These are phyloP conservation scores for Nannochloropsis gaditana DNA, from an alignment of 108 stramenopile species.

Conservation along the genomic window DNA sequence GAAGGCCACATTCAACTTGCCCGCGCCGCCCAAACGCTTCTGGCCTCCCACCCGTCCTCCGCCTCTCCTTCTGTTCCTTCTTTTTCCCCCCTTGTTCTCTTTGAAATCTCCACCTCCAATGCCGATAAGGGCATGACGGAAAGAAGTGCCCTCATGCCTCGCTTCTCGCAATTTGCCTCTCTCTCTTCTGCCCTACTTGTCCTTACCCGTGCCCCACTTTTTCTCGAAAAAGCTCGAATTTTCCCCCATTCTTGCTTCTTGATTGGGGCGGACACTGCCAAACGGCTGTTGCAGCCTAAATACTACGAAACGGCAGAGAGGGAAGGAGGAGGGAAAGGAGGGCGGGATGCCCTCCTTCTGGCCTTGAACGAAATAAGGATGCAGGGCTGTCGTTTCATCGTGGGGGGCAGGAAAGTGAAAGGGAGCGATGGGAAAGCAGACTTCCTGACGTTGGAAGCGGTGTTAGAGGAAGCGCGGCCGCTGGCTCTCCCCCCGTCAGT, in stretches of 20 bases:
- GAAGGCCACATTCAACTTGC: constrained; percentile 18
- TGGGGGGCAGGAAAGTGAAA: constrained; percentile 13
- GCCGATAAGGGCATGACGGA: background rate
- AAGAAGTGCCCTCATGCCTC: background rate
- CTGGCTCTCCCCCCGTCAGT: constrained; percentile 2
- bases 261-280: background rate
- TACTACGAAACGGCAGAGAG: background rate
- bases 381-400: background rate
- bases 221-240: background rate
- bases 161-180: background rate
- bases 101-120: constrained; percentile 14
- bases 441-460: background rate
- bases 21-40: background rate
- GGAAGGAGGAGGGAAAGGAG: constrained; percentile 19
- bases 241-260: constrained; percentile 18
- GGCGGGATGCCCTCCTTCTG: background rate
- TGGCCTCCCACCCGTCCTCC: background rate
- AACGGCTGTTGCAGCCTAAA: constrained; percentile 16
- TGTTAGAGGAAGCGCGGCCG: constrained; percentile 12
- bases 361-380: background rate
- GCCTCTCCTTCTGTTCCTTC: background rate
- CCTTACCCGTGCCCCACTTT: constrained; percentile 18
- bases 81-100: background rate
- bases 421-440: background rate
- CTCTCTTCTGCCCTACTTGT: background rate